Evolutionary conservation across 345 rosid genomes (phyloP), one percentile per base, ranked within the genome.

Genomic region (Syzygium grande): DNA sequence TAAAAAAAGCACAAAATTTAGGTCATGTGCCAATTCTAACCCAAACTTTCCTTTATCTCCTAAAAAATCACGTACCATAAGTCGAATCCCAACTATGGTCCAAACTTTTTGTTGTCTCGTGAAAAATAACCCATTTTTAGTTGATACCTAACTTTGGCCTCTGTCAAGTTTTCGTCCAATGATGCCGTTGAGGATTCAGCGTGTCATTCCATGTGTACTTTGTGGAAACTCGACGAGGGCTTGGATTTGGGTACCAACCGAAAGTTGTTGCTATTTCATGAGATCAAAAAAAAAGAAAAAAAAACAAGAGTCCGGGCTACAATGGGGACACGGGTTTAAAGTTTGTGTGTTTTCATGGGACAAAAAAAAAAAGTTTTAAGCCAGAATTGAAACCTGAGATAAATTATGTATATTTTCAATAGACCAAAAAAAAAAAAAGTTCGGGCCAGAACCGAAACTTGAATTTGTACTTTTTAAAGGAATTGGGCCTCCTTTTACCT

Each of bases 71-170:
- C 43, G 2, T 30, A 30, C 23, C 34, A 16, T 30, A 21, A 23
- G 12, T 2, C 17, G 3, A 4, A 9, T 68, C 46, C 23, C 23
- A 68, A 65, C 2, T 29, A 0, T 30, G 0, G 19, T 2, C 22
- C 22, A 3, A 65, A 15, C 41, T 34, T 43, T 43, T 17, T 68
- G 7, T 17, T 43, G 17, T 17, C 22, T 68, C 46, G 19, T 34
- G 4, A 17, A 68, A 30, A 34, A 34, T 11, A 3, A 73, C 11
- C 25, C 7, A 34, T 13, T 73, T 73, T 34, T 0, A 73, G 1
- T 73, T 14, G 11, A 2, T 38, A 17, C 80, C 25, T 19, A 1
- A 34, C 1, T 34, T 19, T 9, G 80, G 14, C 14, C 23, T 11
- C 8, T 7, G 80, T 43, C 1, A 43, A 43, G 7, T 43, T 43